phyloP scores from a whole-genome alignment of 2,329 filamentous ascomycete genomes.

The Lasiodiplodia sp. region DNA sequence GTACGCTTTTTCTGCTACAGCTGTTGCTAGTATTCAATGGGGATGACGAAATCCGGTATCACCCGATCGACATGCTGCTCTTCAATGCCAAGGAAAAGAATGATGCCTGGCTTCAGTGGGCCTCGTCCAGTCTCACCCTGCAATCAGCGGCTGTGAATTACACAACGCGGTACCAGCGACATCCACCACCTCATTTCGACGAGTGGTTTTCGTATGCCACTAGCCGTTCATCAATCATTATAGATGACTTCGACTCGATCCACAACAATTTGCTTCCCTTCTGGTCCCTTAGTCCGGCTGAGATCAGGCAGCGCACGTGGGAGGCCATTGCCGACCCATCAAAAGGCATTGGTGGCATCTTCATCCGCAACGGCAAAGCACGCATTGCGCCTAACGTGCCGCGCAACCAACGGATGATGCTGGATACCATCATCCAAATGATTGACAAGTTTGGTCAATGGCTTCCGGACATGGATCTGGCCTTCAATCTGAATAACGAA shows the following conservation, averaged over 20 bases:
- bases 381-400: constrained; percentile 58
- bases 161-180: constrained; percentile 58
- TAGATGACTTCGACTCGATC: constrained; percentile 69
- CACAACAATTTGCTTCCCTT: constrained; percentile 64
- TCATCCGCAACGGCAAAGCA: constrained; percentile 61
- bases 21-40: constrained; percentile 50
- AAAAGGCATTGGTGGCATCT: constrained; percentile 64
- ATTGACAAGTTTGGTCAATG: constrained; percentile 61
- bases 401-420: constrained; percentile 65
- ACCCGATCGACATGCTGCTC: constrained; percentile 65
- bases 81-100: constrained; percentile 57
- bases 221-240: constrained; percentile 58
- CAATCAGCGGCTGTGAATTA: constrained; percentile 60
- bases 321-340: constrained; percentile 60
- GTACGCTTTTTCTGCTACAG: constrained; percentile 53
- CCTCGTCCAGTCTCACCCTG: constrained; percentile 56
- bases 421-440: constrained; percentile 61
- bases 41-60: constrained; percentile 48
- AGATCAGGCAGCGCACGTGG: constrained; percentile 61
- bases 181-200: constrained; percentile 67
- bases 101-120: constrained; percentile 57
- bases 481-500: constrained; percentile 69
- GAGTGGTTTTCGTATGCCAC: constrained; percentile 66
- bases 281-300: constrained; percentile 57
- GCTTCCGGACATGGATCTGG: constrained; percentile 69